phyloP scores from a whole-genome alignment of 352 stramenopile species.

The Pythium phragmiticola region DNA sequence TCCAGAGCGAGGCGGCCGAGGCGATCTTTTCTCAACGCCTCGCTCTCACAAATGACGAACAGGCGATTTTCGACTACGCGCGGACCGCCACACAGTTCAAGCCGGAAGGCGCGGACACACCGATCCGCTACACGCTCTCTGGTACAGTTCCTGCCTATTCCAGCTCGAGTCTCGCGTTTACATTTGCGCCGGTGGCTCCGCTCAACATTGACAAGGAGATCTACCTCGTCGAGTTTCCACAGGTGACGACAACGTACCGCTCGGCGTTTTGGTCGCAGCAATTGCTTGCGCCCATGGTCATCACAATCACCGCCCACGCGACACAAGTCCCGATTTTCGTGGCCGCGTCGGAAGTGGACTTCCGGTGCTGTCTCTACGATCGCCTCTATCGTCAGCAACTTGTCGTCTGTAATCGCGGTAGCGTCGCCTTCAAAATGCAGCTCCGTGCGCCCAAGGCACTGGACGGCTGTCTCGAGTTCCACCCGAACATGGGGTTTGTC shows the following conservation, averaged over 20 bases:
- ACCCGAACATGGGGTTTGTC: conserved; percentile 84
- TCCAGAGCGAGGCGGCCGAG: neutral
- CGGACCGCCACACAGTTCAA: conserved; percentile 36
- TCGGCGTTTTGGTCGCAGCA: conserved; percentile 14
- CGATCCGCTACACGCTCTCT: conserved; percentile 37
- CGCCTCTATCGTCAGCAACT: conserved; percentile 88
- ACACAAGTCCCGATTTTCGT: conserved; percentile 50
- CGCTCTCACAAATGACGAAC: conserved; percentile 34
- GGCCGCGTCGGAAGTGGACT: conserved; percentile 43
- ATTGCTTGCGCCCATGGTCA: conserved; percentile 14
- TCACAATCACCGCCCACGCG: conserved; percentile 32
- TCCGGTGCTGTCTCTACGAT: conserved; percentile 82
- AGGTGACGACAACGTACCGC: conserved; percentile 6
- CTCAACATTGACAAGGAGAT: conserved; percentile 34
- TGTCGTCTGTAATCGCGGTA: conserved; percentile 82
- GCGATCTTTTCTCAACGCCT: neutral
- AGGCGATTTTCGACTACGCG: conserved; percentile 32
- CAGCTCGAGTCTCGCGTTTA: conserved; percentile 45
- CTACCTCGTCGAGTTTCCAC: conserved; percentile 44
- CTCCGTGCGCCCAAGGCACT: conserved; percentile 70
- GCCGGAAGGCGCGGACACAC: conserved; percentile 38
- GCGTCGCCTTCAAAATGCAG: conserved; percentile 83
- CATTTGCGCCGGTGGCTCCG: conserved; percentile 48
- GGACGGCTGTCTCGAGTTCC: conserved; percentile 66
- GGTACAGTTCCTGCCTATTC: conserved; percentile 57